These are phyloP conservation scores for Curvularia hawaiiensis DNA, from an alignment of 2,329 filamentous ascomycete genomes.

Conservation along the genomic window DNA sequence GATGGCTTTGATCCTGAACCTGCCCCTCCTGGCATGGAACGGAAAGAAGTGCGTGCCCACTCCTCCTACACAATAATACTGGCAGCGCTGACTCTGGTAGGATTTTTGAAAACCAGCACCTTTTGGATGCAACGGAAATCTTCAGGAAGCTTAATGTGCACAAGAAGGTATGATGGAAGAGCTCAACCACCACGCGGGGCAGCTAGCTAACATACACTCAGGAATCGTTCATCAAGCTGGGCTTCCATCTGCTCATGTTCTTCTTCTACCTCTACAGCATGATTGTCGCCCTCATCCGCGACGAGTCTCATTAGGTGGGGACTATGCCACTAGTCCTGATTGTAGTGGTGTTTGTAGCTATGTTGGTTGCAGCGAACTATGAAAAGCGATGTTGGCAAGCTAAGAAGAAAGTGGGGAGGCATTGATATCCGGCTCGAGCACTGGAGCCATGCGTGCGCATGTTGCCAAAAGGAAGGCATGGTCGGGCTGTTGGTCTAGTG, in stretches of 20 bases:
- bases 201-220: slow-evolving; percentile 46
- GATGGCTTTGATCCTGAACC: slow-evolving; percentile 88
- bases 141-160: slow-evolving; percentile 99
- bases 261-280: slow-evolving; percentile 99
- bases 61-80: neutral
- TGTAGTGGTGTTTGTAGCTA: slow-evolving; percentile 5
- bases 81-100: slow-evolving; percentile 57
- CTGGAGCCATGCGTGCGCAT: slow-evolving; percentile 19
- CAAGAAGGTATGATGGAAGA: slow-evolving; percentile 75
- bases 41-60: slow-evolving; percentile 83
- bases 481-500: slow-evolving; percentile 6
- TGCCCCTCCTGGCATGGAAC: slow-evolving; percentile 92
- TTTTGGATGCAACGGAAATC: slow-evolving; percentile 97
- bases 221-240: slow-evolving; percentile 99
- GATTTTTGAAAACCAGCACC: slow-evolving; percentile 95
- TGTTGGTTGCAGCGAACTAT: slow-evolving; percentile 5
- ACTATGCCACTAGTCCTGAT: slow-evolving; percentile 11
- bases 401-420: neutral
- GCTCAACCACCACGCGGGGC: neutral
- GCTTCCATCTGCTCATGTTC: slow-evolving; percentile 99
- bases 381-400: neutral
- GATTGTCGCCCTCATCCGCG: slow-evolving; percentile 95
- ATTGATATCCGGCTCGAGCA: slow-evolving; percentile 23
- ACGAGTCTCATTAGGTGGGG: slow-evolving; percentile 75
- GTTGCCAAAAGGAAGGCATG: slow-evolving; percentile 13